phyloP scores from a whole-genome alignment of 1,284 basidiomycete species.

The Naganishia cerealis region DNA sequence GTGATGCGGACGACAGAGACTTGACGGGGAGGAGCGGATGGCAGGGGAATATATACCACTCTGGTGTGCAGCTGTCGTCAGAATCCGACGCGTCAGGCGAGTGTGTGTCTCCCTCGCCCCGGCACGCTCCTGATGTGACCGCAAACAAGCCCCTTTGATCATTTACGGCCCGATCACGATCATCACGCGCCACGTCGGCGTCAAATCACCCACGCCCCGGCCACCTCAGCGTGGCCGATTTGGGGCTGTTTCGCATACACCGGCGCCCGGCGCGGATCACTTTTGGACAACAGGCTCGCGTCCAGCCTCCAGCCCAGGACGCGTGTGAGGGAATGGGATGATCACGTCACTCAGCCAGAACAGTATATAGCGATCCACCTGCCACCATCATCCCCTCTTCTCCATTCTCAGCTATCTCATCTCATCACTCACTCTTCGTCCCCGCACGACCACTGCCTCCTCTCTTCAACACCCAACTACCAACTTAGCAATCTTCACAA shows the following conservation, averaged over 20 bases:
- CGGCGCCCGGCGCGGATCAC: background rate
- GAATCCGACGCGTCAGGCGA: constrained; percentile 11
- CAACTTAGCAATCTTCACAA: constrained; percentile 52
- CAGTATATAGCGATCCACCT: constrained; percentile 13
- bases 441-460: constrained; percentile 29
- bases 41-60: constrained; percentile 10
- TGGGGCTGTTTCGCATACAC: background rate
- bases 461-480: constrained; percentile 36
- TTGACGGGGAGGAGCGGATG: constrained; percentile 2
- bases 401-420: constrained; percentile 31
- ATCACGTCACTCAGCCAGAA: constrained; percentile 1
- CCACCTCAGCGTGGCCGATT: background rate
- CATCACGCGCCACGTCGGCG: background rate
- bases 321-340: background rate
- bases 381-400: background rate
- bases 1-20: constrained; percentile 23
- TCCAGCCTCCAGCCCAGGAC: background rate
- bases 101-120: background rate
- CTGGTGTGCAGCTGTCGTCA: background rate
- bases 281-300: background rate
- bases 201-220: background rate
- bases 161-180: background rate
- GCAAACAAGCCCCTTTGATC: background rate
- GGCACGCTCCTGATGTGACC: constrained; percentile 2
- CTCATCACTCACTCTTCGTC: constrained; percentile 36